These are phyloP conservation scores for Flaveria sonorensis DNA, from an alignment of 129 eudicot genomes.

Conservation along the genomic window DNA sequence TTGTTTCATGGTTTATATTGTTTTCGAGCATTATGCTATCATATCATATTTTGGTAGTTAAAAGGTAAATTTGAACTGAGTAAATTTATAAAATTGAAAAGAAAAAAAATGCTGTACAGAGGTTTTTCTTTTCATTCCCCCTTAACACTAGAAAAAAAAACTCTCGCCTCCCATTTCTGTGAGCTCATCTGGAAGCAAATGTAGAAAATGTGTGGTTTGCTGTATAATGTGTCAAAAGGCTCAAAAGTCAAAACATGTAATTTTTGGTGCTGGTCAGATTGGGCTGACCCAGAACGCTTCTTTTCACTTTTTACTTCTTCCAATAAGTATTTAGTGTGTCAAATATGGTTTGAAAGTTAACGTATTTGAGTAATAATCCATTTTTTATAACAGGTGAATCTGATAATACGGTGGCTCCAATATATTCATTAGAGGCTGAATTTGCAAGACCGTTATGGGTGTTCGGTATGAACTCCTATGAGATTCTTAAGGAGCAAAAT, in stretches of 20 bases:
- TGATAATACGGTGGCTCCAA: slow-evolving; percentile 60
- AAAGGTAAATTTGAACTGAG: slow-evolving; percentile 5
- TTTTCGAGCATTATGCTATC: slow-evolving; percentile 7
- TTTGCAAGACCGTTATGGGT: slow-evolving; percentile 87
- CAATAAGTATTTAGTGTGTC: background rate
- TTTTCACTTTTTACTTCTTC: background rate
- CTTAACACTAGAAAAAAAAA: background rate
- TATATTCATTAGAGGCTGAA: slow-evolving; percentile 78
- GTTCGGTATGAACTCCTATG: slow-evolving; percentile 92
- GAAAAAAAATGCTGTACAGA: background rate
- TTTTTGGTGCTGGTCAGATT: background rate
- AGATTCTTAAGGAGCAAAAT: slow-evolving; percentile 54
- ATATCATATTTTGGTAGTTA: slow-evolving; percentile 1
- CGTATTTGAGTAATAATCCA: background rate
- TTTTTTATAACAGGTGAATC: slow-evolving; percentile 62
- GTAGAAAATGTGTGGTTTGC: background rate
- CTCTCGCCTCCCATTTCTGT: background rate
- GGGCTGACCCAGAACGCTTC: background rate
- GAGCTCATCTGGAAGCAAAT: background rate
- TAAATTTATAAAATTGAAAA: slow-evolving; percentile 8
- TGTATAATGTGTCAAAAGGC: background rate
- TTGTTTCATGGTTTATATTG: background rate
- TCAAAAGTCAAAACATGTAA: background rate
- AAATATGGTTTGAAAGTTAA: background rate
- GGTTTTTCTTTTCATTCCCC: background rate